These are phyloP conservation scores for Sanghuangporus sanghuang DNA, from an alignment of 1,284 basidiomycete genomes.

Conservation along the genomic window DNA sequence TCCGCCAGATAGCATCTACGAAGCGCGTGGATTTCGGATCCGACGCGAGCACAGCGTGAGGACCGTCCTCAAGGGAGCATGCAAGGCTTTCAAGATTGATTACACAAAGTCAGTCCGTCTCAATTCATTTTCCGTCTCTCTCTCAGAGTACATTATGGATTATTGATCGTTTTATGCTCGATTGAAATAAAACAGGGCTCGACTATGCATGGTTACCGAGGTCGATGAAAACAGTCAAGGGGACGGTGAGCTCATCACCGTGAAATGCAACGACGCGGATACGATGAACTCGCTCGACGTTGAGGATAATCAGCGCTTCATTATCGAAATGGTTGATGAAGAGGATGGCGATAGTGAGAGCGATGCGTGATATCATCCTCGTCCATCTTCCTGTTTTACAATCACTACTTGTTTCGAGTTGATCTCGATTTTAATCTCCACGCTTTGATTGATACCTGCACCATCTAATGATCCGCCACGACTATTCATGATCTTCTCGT, in stretches of 20 bases:
- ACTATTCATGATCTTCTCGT: no score
- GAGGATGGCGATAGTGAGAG: neutral
- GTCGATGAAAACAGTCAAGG: neutral
- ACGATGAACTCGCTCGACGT: constrained; percentile 10
- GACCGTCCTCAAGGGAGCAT: constrained; percentile 15
- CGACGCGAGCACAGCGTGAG: constrained; percentile 10
- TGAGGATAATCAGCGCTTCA: constrained; percentile 5
- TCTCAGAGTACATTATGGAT: neutral
- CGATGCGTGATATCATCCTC: neutral
- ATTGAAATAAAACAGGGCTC: neutral
- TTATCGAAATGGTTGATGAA: neutral
- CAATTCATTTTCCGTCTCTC: neutral
- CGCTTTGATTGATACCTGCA: neutral
- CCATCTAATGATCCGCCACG: neutral
- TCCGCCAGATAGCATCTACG: neutral
- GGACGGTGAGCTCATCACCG: neutral
- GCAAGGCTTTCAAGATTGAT: constrained; percentile 13
- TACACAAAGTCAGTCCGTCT: constrained; percentile 4
- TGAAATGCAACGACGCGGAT: constrained; percentile 7
- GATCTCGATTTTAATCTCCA: no score
- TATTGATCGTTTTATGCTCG: neutral
- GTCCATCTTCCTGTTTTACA: neutral
- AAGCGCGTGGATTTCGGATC: constrained; percentile 13
- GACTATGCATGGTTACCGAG: constrained; percentile 5
- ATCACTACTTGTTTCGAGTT: neutral